Evolutionary conservation across 2,329 filamentous ascomycete species (phyloP).

Genomic region (Colletotrichum viniferum): DNA sequence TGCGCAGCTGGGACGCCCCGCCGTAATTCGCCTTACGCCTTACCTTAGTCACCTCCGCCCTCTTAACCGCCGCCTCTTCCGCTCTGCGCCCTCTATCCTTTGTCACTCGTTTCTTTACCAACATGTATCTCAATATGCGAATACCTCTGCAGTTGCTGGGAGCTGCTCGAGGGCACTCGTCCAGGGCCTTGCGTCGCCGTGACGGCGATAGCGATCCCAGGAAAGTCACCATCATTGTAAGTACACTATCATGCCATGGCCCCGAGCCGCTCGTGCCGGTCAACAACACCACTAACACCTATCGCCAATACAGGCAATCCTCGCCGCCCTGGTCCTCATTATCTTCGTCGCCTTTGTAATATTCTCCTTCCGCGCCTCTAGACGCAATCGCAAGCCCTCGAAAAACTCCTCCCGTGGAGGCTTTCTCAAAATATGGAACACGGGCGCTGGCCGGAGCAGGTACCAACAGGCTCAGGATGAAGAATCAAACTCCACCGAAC

Average conservation of each 20-base stretch:
- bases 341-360: constrained; percentile 25
- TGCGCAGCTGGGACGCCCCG: constrained; percentile 19
- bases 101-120: constrained; percentile 10
- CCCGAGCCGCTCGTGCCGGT: not conserved
- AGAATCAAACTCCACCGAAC: constrained; percentile 25
- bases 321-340: constrained; percentile 26
- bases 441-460: not conserved
- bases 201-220: constrained; percentile 1
- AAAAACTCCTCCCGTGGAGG: not conserved
- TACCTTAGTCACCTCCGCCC: not conserved
- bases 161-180: not conserved
- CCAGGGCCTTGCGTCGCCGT: not conserved
- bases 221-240: constrained; percentile 18
- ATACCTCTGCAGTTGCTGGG: not conserved
- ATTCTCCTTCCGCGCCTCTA: constrained; percentile 26
- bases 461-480: constrained; percentile 37
- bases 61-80: constrained; percentile 2
- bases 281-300: not conserved
- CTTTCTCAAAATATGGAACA: constrained; percentile 14
- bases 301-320: constrained; percentile 25
- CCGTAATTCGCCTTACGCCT: constrained; percentile 3
- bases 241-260: not conserved
- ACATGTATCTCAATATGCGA: constrained; percentile 17
- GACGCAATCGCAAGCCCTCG: constrained; percentile 36
- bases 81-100: not conserved